Evolutionary conservation across 2,329 filamentous ascomycete species (phyloP).

Genomic region (Aspergillus pseudotamarii): DNA sequence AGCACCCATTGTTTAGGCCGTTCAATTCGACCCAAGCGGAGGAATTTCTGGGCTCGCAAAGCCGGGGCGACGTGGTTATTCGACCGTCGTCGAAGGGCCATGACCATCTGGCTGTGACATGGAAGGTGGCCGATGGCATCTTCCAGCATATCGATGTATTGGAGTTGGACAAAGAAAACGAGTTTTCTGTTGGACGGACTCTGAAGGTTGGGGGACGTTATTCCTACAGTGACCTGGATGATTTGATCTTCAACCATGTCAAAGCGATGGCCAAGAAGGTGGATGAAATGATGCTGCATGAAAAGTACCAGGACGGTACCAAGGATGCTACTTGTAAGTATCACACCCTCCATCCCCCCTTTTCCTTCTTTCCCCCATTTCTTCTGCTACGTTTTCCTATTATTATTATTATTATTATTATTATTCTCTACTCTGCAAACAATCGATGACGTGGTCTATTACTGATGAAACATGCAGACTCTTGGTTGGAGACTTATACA

Average conservation of each 20-base stretch:
- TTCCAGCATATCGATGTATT: constrained; percentile 98
- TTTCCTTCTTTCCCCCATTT: constrained; percentile 3
- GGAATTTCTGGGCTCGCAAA: constrained; percentile 85
- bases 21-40: constrained; percentile 93
- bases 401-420: too few relatives aligned
- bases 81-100: constrained; percentile 92
- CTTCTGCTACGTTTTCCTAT: neutral
- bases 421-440: too few relatives aligned
- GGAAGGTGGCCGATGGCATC: constrained; percentile 96
- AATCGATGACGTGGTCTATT: neutral
- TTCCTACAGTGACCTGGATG: constrained; percentile 93
- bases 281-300: constrained; percentile 90
- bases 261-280: constrained; percentile 98
- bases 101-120: constrained; percentile 93
- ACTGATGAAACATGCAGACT: constrained; percentile 59
- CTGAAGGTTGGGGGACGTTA: constrained; percentile 86
- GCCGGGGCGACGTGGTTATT: constrained; percentile 88
- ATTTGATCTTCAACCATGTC: constrained; percentile 94
- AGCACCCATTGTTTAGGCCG: constrained; percentile 91
- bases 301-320: constrained; percentile 86
- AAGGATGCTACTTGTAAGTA: constrained; percentile 79
- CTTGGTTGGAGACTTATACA: constrained; percentile 95
- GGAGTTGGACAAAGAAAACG: constrained; percentile 94
- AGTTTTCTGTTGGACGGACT: constrained; percentile 87
- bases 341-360: neutral